A percentile compares a stretch with the other conserved stretches of the same genome.
Conservation (phyloP, 768 basidiomycete genomes). For the Auriscalpium microsporum region DNA sequence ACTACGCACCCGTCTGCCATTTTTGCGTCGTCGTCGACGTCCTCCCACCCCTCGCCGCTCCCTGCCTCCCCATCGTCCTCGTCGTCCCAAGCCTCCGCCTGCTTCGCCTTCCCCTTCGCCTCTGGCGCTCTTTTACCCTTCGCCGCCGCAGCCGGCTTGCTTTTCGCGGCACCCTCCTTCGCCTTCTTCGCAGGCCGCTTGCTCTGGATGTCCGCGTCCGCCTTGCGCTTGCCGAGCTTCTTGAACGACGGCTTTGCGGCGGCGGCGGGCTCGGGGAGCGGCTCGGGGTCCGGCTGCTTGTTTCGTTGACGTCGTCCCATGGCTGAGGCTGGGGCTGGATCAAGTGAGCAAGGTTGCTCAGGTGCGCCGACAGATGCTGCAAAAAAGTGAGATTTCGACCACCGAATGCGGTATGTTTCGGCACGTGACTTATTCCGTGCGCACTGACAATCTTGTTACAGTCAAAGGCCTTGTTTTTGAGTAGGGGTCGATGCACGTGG, state of each 20-base stretch:
- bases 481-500: too few relatives aligned
- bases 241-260: slow-evolving; percentile 33
- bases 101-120: slow-evolving; percentile 13
- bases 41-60: slow-evolving; percentile 51
- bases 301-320: slow-evolving; percentile 86
- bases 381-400: too few relatives aligned
- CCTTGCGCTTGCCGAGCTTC: slow-evolving; percentile 71
- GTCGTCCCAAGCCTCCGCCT: slow-evolving; percentile 17
- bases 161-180: slow-evolving; percentile 23
- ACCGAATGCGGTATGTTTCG: too few relatives aligned
- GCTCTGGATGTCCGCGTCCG: slow-evolving; percentile 24
- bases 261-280: slow-evolving; percentile 35
- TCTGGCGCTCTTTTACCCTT: slow-evolving; percentile 7
- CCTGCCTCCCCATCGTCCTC: slow-evolving; percentile 22
- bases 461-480: too few relatives aligned
- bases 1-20: slow-evolving; percentile 30
- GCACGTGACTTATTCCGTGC: too few relatives aligned
- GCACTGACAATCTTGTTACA: too few relatives aligned
- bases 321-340: background rate
- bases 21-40: slow-evolving; percentile 42
- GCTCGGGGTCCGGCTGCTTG: slow-evolving; percentile 68
- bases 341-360: background rate
- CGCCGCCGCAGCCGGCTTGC: slow-evolving; percentile 6
- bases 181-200: slow-evolving; percentile 28
- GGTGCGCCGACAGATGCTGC: too few relatives aligned